Evolutionary conservation across 164 flowering plant species (phyloP).

Genomic region (Euptelea pleiosperma): DNA sequence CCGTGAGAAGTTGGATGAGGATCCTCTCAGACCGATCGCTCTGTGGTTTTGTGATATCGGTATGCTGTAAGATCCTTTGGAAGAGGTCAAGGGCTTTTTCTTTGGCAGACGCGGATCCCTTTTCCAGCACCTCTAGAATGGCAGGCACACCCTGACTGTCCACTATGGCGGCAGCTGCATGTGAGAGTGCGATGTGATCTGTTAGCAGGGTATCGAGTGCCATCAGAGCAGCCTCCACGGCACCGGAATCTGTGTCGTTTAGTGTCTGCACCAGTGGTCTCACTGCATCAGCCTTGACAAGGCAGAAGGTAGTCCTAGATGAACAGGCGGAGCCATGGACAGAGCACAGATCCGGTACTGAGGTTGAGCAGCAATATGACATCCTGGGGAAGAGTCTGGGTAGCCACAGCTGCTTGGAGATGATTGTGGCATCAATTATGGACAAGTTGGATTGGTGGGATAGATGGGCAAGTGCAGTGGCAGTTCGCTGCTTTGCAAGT

Average conservation of each 20-base stretch:
- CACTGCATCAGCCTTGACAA: slow-evolving; percentile 25
- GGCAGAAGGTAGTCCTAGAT: slow-evolving; percentile 22
- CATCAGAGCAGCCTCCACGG: slow-evolving; percentile 25
- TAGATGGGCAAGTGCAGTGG: slow-evolving; percentile 22
- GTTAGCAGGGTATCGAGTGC: slow-evolving; percentile 24
- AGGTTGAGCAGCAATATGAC: slow-evolving; percentile 21
- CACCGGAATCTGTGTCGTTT: slow-evolving; percentile 15
- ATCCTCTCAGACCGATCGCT: slow-evolving; percentile 15
- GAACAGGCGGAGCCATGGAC: slow-evolving; percentile 25
- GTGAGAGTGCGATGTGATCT: slow-evolving; percentile 6
- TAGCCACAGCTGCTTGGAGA: not conserved
- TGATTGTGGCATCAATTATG: not conserved
- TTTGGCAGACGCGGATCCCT: slow-evolving; percentile 17
- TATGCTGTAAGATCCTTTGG: slow-evolving; percentile 13
- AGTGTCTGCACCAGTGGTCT: slow-evolving; percentile 23
- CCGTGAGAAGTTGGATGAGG: slow-evolving; percentile 23
- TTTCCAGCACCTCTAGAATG: slow-evolving; percentile 24
- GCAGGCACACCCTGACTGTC: slow-evolving; percentile 17
- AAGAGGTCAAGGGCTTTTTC: slow-evolving; percentile 26
- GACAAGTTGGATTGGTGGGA: slow-evolving; percentile 14
- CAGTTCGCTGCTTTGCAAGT: slow-evolving; percentile 25
- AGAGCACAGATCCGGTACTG: slow-evolving; percentile 9
- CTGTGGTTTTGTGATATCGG: not conserved
- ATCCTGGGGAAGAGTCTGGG: slow-evolving; percentile 10
- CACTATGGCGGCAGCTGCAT: slow-evolving; percentile 15